Conservation (phyloP, 2,329 filamentous ascomycete genomes). For the Colletotrichum sp. region DNA sequence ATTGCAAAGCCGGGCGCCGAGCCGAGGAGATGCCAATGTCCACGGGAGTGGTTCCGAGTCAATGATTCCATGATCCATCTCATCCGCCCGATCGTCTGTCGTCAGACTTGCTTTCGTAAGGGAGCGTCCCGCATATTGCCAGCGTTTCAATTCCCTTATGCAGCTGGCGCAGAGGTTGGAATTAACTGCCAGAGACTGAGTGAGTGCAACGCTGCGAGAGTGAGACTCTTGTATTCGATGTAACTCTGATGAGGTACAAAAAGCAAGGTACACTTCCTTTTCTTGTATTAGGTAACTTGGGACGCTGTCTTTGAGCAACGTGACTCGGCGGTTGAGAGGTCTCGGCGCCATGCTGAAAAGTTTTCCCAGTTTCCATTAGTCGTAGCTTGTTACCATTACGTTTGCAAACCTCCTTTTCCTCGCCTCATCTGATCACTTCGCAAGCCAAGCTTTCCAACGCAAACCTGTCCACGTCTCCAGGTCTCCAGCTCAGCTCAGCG, state of each 20-base stretch:
- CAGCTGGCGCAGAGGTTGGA: background rate
- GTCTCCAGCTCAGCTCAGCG: background rate
- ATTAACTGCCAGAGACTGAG: background rate
- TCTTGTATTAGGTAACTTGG: background rate
- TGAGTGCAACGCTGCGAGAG: background rate
- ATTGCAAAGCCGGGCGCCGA: background rate
- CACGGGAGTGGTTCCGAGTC: background rate
- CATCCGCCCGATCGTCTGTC: background rate
- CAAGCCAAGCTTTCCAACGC: slow-evolving; percentile 2
- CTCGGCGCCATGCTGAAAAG: slow-evolving; percentile 11
- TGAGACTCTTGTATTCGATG: background rate
- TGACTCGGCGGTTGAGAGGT: slow-evolving; percentile 3
- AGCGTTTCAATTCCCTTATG: background rate
- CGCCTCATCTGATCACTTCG: slow-evolving; percentile 21
- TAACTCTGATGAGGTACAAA: background rate
- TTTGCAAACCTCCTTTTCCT: slow-evolving; percentile 25
- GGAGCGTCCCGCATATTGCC: background rate
- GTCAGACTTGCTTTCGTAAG: background rate
- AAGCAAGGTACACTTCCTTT: background rate
- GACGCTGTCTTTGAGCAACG: background rate
- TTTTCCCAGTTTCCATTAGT: slow-evolving; percentile 22
- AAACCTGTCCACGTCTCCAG: background rate
- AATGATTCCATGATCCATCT: background rate
- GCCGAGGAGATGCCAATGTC: background rate
- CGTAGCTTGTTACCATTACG: slow-evolving; percentile 29